Conservation (phyloP, 2,329 filamentous ascomycete genomes). For the Botrytis porri region DNA sequence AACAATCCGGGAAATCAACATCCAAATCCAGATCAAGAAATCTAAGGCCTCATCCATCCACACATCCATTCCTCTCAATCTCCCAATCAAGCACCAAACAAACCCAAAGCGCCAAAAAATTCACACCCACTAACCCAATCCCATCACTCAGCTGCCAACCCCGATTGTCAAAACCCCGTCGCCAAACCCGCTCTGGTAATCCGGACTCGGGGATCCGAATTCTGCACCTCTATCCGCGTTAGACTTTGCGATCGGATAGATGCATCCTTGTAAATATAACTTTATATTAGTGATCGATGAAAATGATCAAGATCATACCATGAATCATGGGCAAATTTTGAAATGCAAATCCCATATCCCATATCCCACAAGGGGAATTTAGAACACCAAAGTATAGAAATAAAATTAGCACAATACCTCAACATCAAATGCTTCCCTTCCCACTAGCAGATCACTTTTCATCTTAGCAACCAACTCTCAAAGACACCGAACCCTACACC, state of each 20-base stretch:
- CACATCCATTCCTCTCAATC: background rate
- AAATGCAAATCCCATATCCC: background rate
- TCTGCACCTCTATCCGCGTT: background rate
- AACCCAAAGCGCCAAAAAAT: background rate
- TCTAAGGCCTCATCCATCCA: background rate
- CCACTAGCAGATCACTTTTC: background rate
- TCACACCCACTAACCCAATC: background rate
- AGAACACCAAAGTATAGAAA: background rate
- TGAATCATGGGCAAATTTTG: background rate
- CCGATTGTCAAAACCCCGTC: background rate
- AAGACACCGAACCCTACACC: background rate
- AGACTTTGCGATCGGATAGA: background rate
- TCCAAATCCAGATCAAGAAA: background rate
- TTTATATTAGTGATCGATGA: background rate
- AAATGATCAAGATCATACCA: background rate
- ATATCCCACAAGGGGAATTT: background rate
- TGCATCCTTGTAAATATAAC: background rate
- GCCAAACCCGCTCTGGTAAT: background rate
- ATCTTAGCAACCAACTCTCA: background rate
- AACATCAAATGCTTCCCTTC: background rate
- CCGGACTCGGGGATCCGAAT: background rate
- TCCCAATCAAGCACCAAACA: background rate
- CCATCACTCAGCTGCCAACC: background rate
- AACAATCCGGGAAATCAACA: background rate
- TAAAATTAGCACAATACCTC: background rate